Evolutionary conservation across 2,329 filamentous ascomycete species (phyloP).

Genomic region (Ophiocordyceps camponoti-saundersi): DNA sequence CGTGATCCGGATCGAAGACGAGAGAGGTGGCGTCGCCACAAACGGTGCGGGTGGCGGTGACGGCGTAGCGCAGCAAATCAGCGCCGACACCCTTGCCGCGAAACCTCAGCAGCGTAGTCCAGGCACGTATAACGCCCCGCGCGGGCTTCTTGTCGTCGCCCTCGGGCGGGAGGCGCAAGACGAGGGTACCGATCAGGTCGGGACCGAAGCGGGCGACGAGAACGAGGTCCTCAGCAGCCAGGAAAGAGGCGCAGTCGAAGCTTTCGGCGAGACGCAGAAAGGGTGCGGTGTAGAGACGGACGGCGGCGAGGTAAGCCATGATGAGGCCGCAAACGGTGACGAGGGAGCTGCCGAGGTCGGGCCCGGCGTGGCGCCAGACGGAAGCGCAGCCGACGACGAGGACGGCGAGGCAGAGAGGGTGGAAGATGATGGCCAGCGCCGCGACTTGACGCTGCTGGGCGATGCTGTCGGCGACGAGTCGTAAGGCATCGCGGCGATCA

Average conservation of each 20-base stretch:
- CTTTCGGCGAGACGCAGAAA: constrained; percentile 49
- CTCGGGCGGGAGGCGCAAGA: constrained; percentile 40
- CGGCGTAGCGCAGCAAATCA: constrained; percentile 55
- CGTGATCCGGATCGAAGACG: constrained; percentile 60
- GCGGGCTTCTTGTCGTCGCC: constrained; percentile 13
- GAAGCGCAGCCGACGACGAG: constrained; percentile 22
- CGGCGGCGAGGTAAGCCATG: constrained; percentile 43
- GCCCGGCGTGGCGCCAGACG: constrained; percentile 19
- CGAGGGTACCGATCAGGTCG: constrained; percentile 52
- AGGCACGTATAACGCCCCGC: constrained; percentile 55
- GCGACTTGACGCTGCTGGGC: constrained; percentile 65
- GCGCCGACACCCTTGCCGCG: constrained; percentile 53
- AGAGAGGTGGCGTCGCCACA: constrained; percentile 44
- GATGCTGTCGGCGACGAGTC: constrained; percentile 62
- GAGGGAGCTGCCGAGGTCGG: constrained; percentile 34
- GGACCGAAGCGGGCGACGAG: constrained; percentile 48
- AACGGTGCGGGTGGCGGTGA: constrained; percentile 43
- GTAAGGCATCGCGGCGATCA: constrained; percentile 51
- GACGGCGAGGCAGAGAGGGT: constrained; percentile 33
- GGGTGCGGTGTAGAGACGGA: constrained; percentile 40
- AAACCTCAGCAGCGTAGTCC: constrained; percentile 60
- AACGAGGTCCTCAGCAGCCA: constrained; percentile 30
- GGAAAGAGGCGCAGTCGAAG: constrained; percentile 45
- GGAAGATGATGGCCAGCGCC: constrained; percentile 43
- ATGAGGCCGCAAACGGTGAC: constrained; percentile 42